Conservation (phyloP, 2,329 filamentous ascomycete species). For the Fusarium musae region DNA sequence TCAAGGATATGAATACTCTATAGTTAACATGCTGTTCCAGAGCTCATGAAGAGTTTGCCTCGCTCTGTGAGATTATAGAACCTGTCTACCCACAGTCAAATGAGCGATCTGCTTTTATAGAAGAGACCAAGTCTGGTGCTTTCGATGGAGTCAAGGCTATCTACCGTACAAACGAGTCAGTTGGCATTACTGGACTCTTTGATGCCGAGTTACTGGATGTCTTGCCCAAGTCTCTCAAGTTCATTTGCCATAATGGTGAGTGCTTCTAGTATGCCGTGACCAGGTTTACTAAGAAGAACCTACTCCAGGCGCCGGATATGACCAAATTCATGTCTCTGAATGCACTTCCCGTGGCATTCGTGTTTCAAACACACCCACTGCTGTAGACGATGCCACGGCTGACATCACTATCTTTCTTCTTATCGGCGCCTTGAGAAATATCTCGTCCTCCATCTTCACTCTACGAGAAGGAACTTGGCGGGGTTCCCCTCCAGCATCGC, state of each 20-base stretch:
- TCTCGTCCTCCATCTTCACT: conserved; percentile 72
- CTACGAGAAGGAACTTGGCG: conserved; percentile 76
- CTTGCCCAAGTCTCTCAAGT: conserved; percentile 64
- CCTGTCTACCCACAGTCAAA: conserved; percentile 70
- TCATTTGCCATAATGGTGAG: conserved; percentile 70
- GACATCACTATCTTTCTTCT: conserved; percentile 85
- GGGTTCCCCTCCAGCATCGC: conserved; percentile 64
- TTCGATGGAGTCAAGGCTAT: conserved; percentile 73
- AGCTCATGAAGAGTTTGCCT: conserved; percentile 64
- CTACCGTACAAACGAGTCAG: conserved; percentile 78
- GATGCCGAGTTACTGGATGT: conserved; percentile 75
- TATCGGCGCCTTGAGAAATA: conserved; percentile 80
- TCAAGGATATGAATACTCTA: not conserved
- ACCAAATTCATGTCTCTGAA: conserved; percentile 79
- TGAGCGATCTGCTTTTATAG: conserved; percentile 73
- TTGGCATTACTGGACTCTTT: conserved; percentile 72
- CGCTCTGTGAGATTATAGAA: conserved; percentile 71
- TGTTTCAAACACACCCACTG: conserved; percentile 84
- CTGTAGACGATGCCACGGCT: conserved; percentile 85
- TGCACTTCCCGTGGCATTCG: conserved; percentile 74
- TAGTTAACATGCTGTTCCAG: not conserved
- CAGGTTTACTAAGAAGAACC: not conserved
- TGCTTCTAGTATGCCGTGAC: not conserved
- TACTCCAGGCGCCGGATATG: conserved; percentile 80
- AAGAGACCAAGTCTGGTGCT: conserved; percentile 72